Percentiles rank a stretch among this genome's conserved stretches.
Conservation (phyloP, 257 asterid genomes). For the Linaria vulgaris region DNA sequence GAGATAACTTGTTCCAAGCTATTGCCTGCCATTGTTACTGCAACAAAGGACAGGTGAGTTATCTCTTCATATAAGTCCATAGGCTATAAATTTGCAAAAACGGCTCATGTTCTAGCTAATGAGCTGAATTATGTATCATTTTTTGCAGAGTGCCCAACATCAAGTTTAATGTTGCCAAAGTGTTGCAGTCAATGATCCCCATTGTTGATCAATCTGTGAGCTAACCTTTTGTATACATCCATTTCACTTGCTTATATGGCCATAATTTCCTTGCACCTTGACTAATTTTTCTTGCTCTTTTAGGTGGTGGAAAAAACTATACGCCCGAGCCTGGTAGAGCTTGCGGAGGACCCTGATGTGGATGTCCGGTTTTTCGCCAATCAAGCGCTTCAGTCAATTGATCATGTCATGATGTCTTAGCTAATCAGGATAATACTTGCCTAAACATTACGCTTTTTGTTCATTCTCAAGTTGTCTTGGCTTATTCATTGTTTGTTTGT, state of each 20-base stretch:
- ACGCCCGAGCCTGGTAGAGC: slow-evolving; percentile 77
- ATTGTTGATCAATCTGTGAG: slow-evolving; percentile 85
- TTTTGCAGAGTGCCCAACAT: slow-evolving; percentile 84
- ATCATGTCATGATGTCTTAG: slow-evolving; percentile 68
- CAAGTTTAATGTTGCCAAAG: slow-evolving; percentile 89
- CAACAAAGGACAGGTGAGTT: slow-evolving; percentile 62
- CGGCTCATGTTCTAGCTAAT: slow-evolving; percentile 2
- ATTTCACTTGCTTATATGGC: neutral
- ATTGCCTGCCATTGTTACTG: slow-evolving; percentile 41
- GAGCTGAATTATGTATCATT: neutral
- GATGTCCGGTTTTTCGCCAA: slow-evolving; percentile 86
- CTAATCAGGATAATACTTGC: slow-evolving; percentile 27
- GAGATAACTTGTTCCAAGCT: slow-evolving; percentile 51
- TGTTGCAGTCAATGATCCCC: slow-evolving; percentile 80
- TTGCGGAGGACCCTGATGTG: slow-evolving; percentile 88
- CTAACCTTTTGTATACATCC: slow-evolving; percentile 13
- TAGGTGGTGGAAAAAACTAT: slow-evolving; percentile 86
- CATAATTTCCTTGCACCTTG: neutral
- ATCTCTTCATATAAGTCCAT: slow-evolving; percentile 17
- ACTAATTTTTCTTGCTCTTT: neutral
- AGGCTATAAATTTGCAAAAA: neutral
- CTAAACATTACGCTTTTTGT: neutral
- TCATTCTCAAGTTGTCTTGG: neutral
- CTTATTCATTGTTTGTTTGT: neutral
- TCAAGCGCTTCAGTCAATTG: slow-evolving; percentile 81